A percentile compares a stretch with the other conserved stretches of the same genome.
Conservation (phyloP, 768 basidiomycete species). For the Imleria badia region DNA sequence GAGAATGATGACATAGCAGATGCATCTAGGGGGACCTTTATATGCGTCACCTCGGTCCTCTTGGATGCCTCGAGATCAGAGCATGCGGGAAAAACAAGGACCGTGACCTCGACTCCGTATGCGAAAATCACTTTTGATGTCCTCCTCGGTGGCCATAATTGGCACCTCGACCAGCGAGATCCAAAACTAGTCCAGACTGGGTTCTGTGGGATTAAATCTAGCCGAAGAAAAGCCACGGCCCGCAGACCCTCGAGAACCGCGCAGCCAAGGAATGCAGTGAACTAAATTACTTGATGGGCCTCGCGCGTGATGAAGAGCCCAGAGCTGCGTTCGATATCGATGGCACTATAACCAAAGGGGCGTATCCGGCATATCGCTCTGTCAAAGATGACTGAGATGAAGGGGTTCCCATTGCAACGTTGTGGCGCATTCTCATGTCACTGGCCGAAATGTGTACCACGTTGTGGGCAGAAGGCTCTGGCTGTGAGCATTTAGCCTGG, state of each 20-base stretch:
- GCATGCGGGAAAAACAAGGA: constrained; percentile 17
- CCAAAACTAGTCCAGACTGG: constrained; percentile 16
- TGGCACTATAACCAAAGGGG: constrained; percentile 14
- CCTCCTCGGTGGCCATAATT: constrained; percentile 27
- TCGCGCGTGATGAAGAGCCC: constrained; percentile 11
- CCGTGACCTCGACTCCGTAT: constrained; percentile 9
- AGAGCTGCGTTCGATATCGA: constrained; percentile 7
- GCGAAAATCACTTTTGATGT: constrained; percentile 16
- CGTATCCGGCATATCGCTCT: not conserved
- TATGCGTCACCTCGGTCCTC: constrained; percentile 12
- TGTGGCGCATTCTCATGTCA: constrained; percentile 27
- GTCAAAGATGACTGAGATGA: constrained; percentile 15
- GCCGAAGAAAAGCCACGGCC: constrained; percentile 25
- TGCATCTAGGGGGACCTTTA: constrained; percentile 18
- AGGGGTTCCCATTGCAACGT: constrained; percentile 13
- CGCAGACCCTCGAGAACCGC: constrained; percentile 17
- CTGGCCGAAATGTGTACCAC: constrained; percentile 11
- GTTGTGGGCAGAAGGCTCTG: constrained; percentile 11
- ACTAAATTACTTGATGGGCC: constrained; percentile 15
- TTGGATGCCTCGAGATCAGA: constrained; percentile 12
- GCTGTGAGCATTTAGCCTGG: constrained; percentile 19
- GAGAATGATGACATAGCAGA: constrained; percentile 13
- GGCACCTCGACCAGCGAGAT: constrained; percentile 14
- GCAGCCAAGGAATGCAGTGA: constrained; percentile 13
- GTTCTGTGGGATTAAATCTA: constrained; percentile 23